Evolutionary conservation across 352 stramenopile genomes (phyloP).

Genomic region (Phytophthora pini): DNA sequence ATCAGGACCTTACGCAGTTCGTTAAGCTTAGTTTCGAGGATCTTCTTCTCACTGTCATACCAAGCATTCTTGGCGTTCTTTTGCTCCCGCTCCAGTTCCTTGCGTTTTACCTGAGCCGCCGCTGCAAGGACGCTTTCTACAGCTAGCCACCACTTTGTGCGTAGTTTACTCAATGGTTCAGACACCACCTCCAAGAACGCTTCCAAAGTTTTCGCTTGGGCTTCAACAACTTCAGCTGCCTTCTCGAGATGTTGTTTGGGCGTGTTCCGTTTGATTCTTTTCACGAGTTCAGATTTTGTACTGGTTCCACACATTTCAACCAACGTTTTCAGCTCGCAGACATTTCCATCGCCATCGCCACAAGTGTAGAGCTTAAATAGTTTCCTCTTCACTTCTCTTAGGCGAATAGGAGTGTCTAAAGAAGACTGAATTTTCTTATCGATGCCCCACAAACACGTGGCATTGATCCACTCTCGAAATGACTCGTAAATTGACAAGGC

Average conservation of each 20-base stretch:
- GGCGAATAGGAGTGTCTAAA: conserved; percentile 18
- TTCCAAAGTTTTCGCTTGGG: conserved; percentile 2
- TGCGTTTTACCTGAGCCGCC: neutral
- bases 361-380: conserved; percentile 19
- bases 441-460: conserved; percentile 11
- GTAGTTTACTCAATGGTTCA: conserved; percentile 22
- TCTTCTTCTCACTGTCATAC: conserved; percentile 10
- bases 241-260: neutral
- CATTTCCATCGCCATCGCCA: neutral
- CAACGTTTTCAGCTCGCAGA: neutral
- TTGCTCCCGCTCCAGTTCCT: conserved; percentile 15
- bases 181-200: conserved; percentile 16
- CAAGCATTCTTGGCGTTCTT: conserved; percentile 4
- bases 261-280: neutral
- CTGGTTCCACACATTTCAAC: conserved; percentile 27
- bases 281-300: conserved; percentile 9
- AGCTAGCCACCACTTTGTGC: conserved; percentile 37
- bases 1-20: conserved; percentile 2
- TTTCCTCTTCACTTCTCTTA: conserved; percentile 13
- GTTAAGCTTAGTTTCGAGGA: conserved; percentile 14
- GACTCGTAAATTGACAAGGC: conserved; percentile 6
- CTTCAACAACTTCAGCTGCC: neutral
- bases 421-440: conserved; percentile 18
- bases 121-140: conserved; percentile 30
- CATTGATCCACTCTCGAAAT: conserved; percentile 27